Evolutionary conservation across 1,284 basidiomycete species (phyloP).

Genomic region (Dichomitus squalens): DNA sequence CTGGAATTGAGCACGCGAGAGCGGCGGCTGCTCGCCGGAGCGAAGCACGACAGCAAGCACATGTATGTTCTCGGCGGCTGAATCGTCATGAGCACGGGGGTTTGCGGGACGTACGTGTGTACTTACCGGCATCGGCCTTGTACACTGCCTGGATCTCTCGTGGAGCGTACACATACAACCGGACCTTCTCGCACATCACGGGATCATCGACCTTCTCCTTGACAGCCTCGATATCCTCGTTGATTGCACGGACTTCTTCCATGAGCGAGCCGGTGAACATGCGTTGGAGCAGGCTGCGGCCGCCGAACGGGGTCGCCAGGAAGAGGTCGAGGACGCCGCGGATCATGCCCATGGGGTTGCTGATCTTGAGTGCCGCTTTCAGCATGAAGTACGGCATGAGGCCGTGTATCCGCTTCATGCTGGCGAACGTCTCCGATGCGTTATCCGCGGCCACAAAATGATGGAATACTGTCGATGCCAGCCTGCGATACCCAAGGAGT

Average conservation of each 20-base stretch:
- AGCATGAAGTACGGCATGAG: conserved; percentile 99
- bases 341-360: conserved; percentile 97
- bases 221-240: conserved; percentile 86
- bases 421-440: conserved; percentile 86
- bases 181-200: conserved; percentile 86
- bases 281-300: conserved; percentile 86
- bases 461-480: conserved; percentile 96
- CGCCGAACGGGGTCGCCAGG: conserved; percentile 97
- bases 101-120: not conserved
- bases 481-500: conserved; percentile 40
- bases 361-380: conserved; percentile 89
- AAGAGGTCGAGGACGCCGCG: conserved; percentile 92
- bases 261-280: conserved; percentile 94
- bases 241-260: conserved; percentile 85
- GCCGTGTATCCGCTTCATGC: conserved; percentile 92
- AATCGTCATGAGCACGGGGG: not conserved
- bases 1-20: conserved; percentile 78
- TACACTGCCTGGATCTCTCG: conserved; percentile 85
- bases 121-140: conserved; percentile 76
- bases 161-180: conserved; percentile 85
- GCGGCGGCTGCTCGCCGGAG: conserved; percentile 73
- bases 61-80: conserved; percentile 75
- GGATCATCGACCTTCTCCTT: conserved; percentile 89
- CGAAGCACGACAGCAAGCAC: conserved; percentile 85
- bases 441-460: conserved; percentile 93